phyloP scores from a whole-genome alignment of 2,329 filamentous ascomycete species.

The Aquanectria penicillioides region DNA sequence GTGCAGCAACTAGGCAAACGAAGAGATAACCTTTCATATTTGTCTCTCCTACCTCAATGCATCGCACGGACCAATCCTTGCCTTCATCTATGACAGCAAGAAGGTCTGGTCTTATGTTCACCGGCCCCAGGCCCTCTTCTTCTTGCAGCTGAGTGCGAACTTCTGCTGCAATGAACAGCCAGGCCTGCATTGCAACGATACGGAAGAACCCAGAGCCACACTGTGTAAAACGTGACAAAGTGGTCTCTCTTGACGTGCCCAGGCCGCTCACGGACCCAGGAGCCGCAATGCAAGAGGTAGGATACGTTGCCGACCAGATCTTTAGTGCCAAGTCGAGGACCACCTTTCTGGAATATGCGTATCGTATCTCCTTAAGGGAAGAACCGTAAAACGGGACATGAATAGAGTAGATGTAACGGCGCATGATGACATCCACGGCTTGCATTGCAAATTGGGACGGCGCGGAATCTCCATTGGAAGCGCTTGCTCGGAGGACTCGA shows the following conservation, averaged over 20 bases:
- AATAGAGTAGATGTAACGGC: constrained; percentile 64
- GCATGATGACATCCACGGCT: constrained; percentile 60
- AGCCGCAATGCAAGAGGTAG: constrained; percentile 15
- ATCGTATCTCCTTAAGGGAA: constrained; percentile 53
- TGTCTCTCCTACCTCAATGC: constrained; percentile 61
- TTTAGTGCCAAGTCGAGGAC: constrained; percentile 59
- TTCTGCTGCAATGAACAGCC: constrained; percentile 52
- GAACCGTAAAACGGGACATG: constrained; percentile 62
- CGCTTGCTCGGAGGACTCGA: constrained; percentile 44
- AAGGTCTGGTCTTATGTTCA: constrained; percentile 52
- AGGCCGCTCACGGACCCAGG: background rate
- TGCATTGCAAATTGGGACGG: constrained; percentile 54
- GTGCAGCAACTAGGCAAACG: constrained; percentile 38
- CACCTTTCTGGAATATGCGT: constrained; percentile 61
- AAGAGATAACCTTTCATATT: constrained; percentile 65
- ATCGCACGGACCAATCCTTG: constrained; percentile 50
- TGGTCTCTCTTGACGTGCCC: constrained; percentile 27
- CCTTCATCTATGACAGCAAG: constrained; percentile 54
- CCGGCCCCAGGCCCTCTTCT: constrained; percentile 49
- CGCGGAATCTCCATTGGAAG: constrained; percentile 18
- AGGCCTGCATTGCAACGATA: constrained; percentile 45
- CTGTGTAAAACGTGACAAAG: constrained; percentile 50
- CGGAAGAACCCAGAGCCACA: constrained; percentile 56
- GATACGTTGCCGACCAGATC: constrained; percentile 54
- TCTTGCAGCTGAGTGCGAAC: constrained; percentile 53